These are phyloP conservation scores for Ulota crispa DNA, from an alignment of 225 moss, liverwort and hornwort species.

Conservation along the genomic window DNA sequence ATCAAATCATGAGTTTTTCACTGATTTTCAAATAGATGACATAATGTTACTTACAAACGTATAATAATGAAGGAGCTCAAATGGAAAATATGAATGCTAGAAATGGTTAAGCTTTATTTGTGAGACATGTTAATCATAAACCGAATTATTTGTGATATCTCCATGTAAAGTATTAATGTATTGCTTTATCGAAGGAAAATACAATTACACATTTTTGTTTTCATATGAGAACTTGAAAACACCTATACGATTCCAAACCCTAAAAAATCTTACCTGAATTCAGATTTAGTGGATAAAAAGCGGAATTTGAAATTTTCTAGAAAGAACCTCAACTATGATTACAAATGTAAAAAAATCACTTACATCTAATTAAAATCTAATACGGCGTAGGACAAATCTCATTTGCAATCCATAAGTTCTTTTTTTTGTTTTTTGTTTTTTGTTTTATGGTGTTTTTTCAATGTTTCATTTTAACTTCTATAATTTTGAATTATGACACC, in stretches of 20 bases:
- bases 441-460: not conserved
- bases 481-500: not conserved
- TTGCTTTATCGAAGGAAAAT: not conserved
- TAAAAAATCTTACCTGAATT: not conserved
- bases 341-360: not conserved
- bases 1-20: no score
- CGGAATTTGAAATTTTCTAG: not conserved
- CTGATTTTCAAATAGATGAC: no score
- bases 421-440: accelerated
- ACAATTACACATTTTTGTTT: not conserved
- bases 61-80: no score
- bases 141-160: no score
- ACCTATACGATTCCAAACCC: not conserved
- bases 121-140: no score
- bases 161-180: no score
- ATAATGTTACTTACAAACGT: no score
- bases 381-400: not conserved
- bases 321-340: not conserved
- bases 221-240: not conserved
- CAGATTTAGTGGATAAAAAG: not conserved
- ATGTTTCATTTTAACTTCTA: not conserved
- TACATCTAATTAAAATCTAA: not conserved
- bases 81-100: no score
- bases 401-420: no score
- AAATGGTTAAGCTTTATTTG: no score